phyloP scores from a whole-genome alignment of 2,329 filamentous ascomycete species.

The Amesomyces nigricolor region DNA sequence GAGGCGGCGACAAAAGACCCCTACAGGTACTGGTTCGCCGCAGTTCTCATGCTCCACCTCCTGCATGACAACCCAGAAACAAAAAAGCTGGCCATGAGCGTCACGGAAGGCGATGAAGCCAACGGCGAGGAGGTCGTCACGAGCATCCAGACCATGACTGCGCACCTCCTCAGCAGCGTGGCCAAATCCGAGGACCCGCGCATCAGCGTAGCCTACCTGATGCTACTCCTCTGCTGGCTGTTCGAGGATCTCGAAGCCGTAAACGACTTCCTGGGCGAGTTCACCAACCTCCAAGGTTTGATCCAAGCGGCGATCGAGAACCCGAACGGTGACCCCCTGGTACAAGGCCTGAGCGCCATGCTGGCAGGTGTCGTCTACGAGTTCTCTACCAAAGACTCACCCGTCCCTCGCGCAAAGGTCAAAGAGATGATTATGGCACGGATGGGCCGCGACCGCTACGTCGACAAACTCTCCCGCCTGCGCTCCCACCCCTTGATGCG shows the following conservation, averaged over 20 bases:
- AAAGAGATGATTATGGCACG: conserved; percentile 71
- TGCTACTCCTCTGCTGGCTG: conserved; percentile 82
- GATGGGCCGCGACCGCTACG: conserved; percentile 80
- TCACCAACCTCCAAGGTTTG: conserved; percentile 83
- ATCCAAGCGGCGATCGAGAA: conserved; percentile 66
- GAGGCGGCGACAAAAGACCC: conserved; percentile 65
- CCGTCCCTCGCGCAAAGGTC: conserved; percentile 73
- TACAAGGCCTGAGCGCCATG: conserved; percentile 78
- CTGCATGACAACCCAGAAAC: conserved; percentile 73
- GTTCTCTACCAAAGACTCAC: conserved; percentile 95
- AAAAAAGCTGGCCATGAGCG: conserved; percentile 71
- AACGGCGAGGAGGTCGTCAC: conserved; percentile 93
- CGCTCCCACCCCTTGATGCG: conserved; percentile 73
- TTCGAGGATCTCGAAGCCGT: conserved; percentile 90
- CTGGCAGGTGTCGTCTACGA: conserved; percentile 88
- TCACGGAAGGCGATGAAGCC: conserved; percentile 83
- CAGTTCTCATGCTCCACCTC: conserved; percentile 79
- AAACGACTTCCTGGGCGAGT: conserved; percentile 87
- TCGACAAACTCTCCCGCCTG: conserved; percentile 72
- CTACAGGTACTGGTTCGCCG: conserved; percentile 85
- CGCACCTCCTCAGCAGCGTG: conserved; percentile 76
- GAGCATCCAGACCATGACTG: conserved; percentile 80
- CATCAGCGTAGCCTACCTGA: conserved; percentile 77
- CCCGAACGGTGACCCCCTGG: conserved; percentile 56
- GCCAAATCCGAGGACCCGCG: conserved; percentile 67